A percentile compares a stretch with the other conserved stretches of the same genome.
Conservation (phyloP, 2,329 filamentous ascomycete species). For the Fusarium brachygibbosum region DNA sequence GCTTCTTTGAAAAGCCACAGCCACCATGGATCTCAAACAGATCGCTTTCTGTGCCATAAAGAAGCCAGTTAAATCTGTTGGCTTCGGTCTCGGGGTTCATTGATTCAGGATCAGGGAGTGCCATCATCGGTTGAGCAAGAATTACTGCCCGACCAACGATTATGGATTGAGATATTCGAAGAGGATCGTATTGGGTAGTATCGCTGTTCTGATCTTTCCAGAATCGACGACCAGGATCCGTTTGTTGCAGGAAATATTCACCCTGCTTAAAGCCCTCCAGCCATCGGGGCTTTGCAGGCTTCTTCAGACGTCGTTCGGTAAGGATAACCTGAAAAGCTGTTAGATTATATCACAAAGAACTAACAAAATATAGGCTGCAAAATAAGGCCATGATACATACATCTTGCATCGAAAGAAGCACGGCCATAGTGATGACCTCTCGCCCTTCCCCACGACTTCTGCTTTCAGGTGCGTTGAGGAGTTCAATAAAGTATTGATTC, state of each 20-base stretch:
- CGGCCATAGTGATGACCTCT: slow-evolving; percentile 56
- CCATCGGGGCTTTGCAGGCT: slow-evolving; percentile 55
- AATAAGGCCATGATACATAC: slow-evolving; percentile 43
- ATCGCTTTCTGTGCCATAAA: slow-evolving; percentile 54
- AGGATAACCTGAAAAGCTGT: slow-evolving; percentile 52
- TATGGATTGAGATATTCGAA: slow-evolving; percentile 56
- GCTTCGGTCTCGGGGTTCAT: slow-evolving; percentile 51
- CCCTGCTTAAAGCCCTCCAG: slow-evolving; percentile 55
- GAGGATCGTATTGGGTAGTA: slow-evolving; percentile 51
- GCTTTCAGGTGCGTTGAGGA: slow-evolving; percentile 48
- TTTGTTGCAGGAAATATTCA: slow-evolving; percentile 54
- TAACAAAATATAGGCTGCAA: background rate
- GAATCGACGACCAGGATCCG: slow-evolving; percentile 55
- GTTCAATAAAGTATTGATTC: slow-evolving; percentile 49
- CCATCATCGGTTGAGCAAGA: slow-evolving; percentile 57
- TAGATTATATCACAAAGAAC: background rate
- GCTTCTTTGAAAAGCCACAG: slow-evolving; percentile 58
- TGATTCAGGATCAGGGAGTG: slow-evolving; percentile 46
- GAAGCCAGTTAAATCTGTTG: slow-evolving; percentile 56
- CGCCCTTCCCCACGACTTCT: slow-evolving; percentile 45
- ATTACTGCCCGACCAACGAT: slow-evolving; percentile 58
- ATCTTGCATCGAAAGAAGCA: slow-evolving; percentile 58
- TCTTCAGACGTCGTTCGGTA: slow-evolving; percentile 54
- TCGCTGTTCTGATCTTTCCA: slow-evolving; percentile 51
- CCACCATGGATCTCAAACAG: slow-evolving; percentile 58